These are phyloP conservation scores for Parafenestella ontariensis DNA, from an alignment of 2,329 filamentous ascomycete species.

Conservation along the genomic window DNA sequence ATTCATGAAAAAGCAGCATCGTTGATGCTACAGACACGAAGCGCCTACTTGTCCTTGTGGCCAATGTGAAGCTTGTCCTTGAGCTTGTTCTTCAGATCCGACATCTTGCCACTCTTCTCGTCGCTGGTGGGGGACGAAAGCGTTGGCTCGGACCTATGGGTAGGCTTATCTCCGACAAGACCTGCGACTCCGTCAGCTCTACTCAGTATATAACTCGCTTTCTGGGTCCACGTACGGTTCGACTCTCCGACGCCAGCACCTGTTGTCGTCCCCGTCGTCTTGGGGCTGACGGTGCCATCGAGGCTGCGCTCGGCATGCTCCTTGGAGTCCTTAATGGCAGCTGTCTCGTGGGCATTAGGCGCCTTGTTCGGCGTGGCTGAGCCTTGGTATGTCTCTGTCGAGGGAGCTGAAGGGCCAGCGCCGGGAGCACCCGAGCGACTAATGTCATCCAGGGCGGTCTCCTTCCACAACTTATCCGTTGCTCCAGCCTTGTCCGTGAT, in stretches of 20 bases:
- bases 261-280: slow-evolving; percentile 58
- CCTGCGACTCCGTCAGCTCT: slow-evolving; percentile 53
- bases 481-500: slow-evolving; percentile 33
- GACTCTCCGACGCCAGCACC: slow-evolving; percentile 62
- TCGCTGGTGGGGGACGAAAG: slow-evolving; percentile 18
- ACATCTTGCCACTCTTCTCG: slow-evolving; percentile 54
- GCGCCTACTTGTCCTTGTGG: slow-evolving; percentile 39
- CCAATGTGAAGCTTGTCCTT: slow-evolving; percentile 71
- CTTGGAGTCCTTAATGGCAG: slow-evolving; percentile 18
- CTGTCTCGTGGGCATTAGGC: slow-evolving; percentile 21
- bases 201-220: slow-evolving; percentile 23
- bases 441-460: slow-evolving; percentile 36
- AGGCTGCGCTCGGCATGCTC: slow-evolving; percentile 21
- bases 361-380: slow-evolving; percentile 16
- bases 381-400: slow-evolving; percentile 1
- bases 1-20: slow-evolving; percentile 1
- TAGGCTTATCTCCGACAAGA: slow-evolving; percentile 62
- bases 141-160: slow-evolving; percentile 47
- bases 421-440: slow-evolving; percentile 30
- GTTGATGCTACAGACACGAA: neutral
- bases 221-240: slow-evolving; percentile 46
- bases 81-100: slow-evolving; percentile 66
- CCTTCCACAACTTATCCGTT: slow-evolving; percentile 38
- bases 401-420: slow-evolving; percentile 22
- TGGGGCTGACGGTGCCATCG: neutral